Percentiles rank a stretch among this genome's conserved stretches.
phyloP scores from a whole-genome alignment of 2,329 filamentous ascomycete genomes.

The Aotearoamyces nothofagi region DNA sequence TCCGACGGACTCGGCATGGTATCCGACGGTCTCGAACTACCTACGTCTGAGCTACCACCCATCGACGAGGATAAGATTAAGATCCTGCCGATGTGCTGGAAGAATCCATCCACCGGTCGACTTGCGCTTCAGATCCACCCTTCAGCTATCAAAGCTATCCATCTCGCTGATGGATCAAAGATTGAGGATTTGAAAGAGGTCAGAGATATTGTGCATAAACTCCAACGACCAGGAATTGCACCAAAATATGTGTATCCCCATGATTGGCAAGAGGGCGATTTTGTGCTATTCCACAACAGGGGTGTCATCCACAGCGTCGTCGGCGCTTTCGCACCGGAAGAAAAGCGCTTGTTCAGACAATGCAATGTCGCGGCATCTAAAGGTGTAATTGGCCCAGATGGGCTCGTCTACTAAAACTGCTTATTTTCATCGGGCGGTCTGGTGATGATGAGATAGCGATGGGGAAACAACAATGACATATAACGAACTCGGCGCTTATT shows the following conservation, averaged over 20 bases:
- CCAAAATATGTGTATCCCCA: constrained; percentile 55
- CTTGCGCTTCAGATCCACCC: constrained; percentile 64
- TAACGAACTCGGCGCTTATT: no score
- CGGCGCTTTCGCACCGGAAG: constrained; percentile 11
- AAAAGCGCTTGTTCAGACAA: constrained; percentile 19
- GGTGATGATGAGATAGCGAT: no score
- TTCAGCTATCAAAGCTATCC: constrained; percentile 52
- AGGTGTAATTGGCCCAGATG: constrained; percentile 1
- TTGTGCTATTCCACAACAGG: constrained; percentile 67
- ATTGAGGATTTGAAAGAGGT: constrained; percentile 54
- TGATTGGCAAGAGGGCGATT: constrained; percentile 63
- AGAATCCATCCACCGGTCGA: constrained; percentile 54
- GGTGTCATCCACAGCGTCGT: constrained; percentile 57
- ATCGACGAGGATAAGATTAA: constrained; percentile 54
- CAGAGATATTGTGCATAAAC: constrained; percentile 51
- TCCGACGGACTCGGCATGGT: constrained; percentile 57
- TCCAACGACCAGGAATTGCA: constrained; percentile 60
- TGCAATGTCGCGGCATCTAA: constrained; percentile 10
- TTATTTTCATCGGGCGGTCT: no score
- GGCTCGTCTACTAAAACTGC: constrained; percentile 12
- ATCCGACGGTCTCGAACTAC: constrained; percentile 48
- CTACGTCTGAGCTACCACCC: constrained; percentile 41
- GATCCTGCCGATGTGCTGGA: constrained; percentile 63
- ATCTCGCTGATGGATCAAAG: constrained; percentile 48
- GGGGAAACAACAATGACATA: no score